Evolutionary conservation across 345 rosid genomes (phyloP), one percentile per base, ranked within the genome.

Genomic region (Camelina sativa): DNA sequence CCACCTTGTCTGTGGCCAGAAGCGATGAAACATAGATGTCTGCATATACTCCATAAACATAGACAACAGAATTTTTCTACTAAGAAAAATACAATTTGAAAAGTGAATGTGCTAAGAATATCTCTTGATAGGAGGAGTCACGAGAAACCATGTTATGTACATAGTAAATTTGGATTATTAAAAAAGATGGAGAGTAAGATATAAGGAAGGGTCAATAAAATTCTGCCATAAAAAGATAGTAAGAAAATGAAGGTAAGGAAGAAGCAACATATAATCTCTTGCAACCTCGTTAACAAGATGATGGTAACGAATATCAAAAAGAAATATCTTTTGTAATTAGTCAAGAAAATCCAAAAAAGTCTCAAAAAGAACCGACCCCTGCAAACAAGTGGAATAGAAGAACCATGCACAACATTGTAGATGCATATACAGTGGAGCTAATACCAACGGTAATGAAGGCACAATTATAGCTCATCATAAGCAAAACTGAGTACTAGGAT

Each of bases 301-400:
- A 38, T 38, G 17, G 3, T 16, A 19, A 69, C 54, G 19, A 16
- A 51, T 64, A 48, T 58, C 23, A 78, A 60, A 38, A 78, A 52
- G 50, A 65, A 12, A 30, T 12, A 50, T 28, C 5, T 58, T 71
- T 8, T 7, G 25, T 4, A 10, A 40, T 53, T 6, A 40, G 60
- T 75, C 19, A 44, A 56, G 17, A 28, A 35, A 28, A 68, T 25
- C 11, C 32, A n/a, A 56, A 32, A 41, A n/a, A 12, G 5, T 11
- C 43, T 40, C 4, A 3, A 28, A 41, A 35, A 66, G 37, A 66
- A 43, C 25, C 8, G 32, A 51, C 11, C 73, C 78, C 81, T 72
- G 77, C 77, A 73, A 23, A 52, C 46, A 66, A 35, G 78, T 22
- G 8, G 64, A 62, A 61, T 32, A 43, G 46, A 50, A 67, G 56